Evolutionary conservation across 257 asterid species (phyloP).

Genomic region (Leptodermis oblonga): DNA sequence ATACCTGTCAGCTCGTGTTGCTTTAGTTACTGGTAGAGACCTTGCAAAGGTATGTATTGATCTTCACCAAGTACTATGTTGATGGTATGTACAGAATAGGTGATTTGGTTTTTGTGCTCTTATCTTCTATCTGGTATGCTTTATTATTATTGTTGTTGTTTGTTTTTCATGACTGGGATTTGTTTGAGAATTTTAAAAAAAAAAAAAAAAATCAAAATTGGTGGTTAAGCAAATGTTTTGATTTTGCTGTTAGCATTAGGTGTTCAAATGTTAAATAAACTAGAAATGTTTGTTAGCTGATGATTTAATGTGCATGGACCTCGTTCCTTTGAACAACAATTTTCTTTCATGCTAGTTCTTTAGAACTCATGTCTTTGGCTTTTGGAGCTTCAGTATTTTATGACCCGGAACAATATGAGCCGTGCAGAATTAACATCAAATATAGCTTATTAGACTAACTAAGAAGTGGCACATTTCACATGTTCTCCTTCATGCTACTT

Average conservation of each 20-base stretch:
- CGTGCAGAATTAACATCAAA: neutral
- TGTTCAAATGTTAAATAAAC: neutral
- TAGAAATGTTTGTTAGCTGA: neutral
- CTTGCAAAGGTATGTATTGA: constrained; percentile 73
- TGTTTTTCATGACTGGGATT: neutral
- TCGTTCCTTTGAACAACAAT: neutral
- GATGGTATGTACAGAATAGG: neutral
- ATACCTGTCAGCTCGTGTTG: constrained; percentile 76
- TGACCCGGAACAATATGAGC: neutral
- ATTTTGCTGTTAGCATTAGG: neutral
- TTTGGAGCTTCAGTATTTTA: neutral
- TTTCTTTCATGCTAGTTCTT: neutral
- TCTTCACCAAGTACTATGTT: neutral
- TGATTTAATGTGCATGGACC: neutral
- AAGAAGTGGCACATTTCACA: neutral
- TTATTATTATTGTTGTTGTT: neutral
- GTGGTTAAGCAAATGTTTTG: neutral
- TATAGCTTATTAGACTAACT: neutral
- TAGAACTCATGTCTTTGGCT: neutral
- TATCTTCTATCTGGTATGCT: neutral
- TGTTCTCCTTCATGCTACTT: neutral
- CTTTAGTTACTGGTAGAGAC: constrained; percentile 78
- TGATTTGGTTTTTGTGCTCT: neutral
- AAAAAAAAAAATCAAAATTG: neutral
- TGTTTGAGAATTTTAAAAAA: neutral